Percentiles rank a stretch among this genome's conserved stretches.
These are phyloP conservation scores for Zangia roseola DNA, from an alignment of 768 basidiomycete genomes.

Conservation along the genomic window DNA sequence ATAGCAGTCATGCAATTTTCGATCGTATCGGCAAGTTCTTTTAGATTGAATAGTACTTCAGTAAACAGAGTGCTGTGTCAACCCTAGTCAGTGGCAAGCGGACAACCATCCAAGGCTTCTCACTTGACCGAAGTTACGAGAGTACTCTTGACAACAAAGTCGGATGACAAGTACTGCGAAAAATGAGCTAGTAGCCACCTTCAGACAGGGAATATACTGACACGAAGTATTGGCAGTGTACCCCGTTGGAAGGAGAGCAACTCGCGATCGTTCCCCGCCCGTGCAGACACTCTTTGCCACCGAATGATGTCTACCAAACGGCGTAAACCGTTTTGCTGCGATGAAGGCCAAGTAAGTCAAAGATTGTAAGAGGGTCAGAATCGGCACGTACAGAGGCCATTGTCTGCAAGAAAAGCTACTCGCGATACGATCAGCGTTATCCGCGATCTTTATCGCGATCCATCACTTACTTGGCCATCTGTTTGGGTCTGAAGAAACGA, in stretches of 20 bases:
- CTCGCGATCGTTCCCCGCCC: slow-evolving; percentile 33
- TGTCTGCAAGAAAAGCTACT: slow-evolving; percentile 39
- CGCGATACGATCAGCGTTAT: neutral
- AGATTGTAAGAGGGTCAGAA: fast-evolving
- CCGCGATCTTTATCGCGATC: neutral
- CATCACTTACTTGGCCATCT: slow-evolving; percentile 47
- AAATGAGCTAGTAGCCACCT: neutral
- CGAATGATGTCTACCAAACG: slow-evolving; percentile 50
- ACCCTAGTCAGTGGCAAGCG: slow-evolving; percentile 6
- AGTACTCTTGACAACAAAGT: slow-evolving; percentile 57
- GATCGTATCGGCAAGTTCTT: slow-evolving; percentile 39
- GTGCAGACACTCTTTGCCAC: slow-evolving; percentile 42
- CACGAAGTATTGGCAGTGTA: slow-evolving; percentile 52
- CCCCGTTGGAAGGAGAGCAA: slow-evolving; percentile 60
- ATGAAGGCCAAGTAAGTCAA: neutral
- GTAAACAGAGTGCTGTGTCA: slow-evolving; percentile 43
- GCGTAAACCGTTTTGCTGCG: slow-evolving; percentile 49
- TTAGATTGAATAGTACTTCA: slow-evolving; percentile 45
- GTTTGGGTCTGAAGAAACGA: slow-evolving; percentile 37
- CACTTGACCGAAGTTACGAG: slow-evolving; percentile 52
- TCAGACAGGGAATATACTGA: slow-evolving; percentile 17
- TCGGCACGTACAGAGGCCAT: slow-evolving; percentile 37
- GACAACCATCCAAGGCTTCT: slow-evolving; percentile 4
- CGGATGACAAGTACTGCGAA: slow-evolving; percentile 55
- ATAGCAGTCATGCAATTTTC: slow-evolving; percentile 39